These are phyloP conservation scores for Scheffersomyces stipitis DNA, from an alignment of 805 yeast genomes.

Conservation along the genomic window DNA sequence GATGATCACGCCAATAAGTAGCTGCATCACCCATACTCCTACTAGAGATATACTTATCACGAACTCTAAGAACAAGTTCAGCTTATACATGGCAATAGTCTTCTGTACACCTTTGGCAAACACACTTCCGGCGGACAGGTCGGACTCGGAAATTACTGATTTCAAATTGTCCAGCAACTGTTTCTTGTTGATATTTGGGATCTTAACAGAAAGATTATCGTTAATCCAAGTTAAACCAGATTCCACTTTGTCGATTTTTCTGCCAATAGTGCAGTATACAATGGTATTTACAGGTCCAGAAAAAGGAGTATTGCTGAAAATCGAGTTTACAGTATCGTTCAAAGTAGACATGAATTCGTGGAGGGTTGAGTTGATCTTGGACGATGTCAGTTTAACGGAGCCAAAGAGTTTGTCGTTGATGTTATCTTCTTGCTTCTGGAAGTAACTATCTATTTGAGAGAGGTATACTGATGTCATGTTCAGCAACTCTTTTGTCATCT, in stretches of 20 bases:
- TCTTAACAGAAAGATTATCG: constrained; percentile 53
- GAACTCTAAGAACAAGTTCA: constrained; percentile 8
- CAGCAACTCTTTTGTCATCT: constrained; percentile 1
- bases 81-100: neutral
- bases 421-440: constrained; percentile 46
- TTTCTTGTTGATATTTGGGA: constrained; percentile 45
- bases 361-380: constrained; percentile 60
- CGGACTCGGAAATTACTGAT: neutral
- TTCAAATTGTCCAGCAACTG: neutral
- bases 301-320: constrained; percentile 70
- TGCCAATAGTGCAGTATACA: constrained; percentile 76
- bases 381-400: constrained; percentile 58
- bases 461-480: constrained; percentile 2
- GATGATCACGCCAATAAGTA: constrained; percentile 6
- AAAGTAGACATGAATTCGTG: constrained; percentile 55
- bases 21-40: constrained; percentile 12
- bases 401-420: constrained; percentile 70
- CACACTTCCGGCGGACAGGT: neutral
- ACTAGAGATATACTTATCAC: constrained; percentile 3
- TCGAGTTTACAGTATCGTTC: constrained; percentile 54
- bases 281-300: constrained; percentile 62
- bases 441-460: constrained; percentile 50
- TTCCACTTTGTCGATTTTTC: constrained; percentile 65
- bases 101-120: neutral
- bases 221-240: constrained; percentile 79